phyloP scores from a whole-genome alignment of 1,284 basidiomycete genomes.

The Somion occarium region DNA sequence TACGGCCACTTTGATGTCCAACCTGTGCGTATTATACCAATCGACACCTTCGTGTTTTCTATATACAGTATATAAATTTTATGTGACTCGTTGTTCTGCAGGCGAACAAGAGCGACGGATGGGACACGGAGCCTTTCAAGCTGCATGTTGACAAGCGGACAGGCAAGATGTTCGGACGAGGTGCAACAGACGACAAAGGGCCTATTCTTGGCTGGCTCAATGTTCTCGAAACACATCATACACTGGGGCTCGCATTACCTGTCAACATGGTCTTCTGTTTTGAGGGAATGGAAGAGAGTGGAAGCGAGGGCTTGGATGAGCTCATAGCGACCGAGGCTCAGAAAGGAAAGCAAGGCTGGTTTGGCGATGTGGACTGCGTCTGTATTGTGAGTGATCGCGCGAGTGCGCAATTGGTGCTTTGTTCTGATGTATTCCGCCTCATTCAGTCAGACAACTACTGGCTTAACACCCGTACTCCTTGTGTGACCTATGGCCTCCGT shows the following conservation, averaged over 20 bases:
- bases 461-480: constrained; percentile 77
- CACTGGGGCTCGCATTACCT: constrained; percentile 75
- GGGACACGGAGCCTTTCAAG: constrained; percentile 89
- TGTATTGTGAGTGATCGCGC: constrained; percentile 73
- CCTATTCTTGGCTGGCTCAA: constrained; percentile 94
- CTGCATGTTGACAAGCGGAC: constrained; percentile 67
- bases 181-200: constrained; percentile 92
- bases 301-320: constrained; percentile 90
- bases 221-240: constrained; percentile 83
- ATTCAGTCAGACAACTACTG: constrained; percentile 87
- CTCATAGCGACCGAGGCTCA: constrained; percentile 80
- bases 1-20: constrained; percentile 93
- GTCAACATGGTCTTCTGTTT: constrained; percentile 96
- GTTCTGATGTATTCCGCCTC: neutral
- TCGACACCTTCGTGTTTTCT: neutral
- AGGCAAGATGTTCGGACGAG: constrained; percentile 82
- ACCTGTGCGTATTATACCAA: constrained; percentile 45
- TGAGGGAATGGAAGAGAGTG: constrained; percentile 98
- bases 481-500: constrained; percentile 76
- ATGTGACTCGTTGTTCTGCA: constrained; percentile 20
- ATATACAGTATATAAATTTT: neutral
- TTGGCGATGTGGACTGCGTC: constrained; percentile 89
- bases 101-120: constrained; percentile 79
- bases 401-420: neutral
- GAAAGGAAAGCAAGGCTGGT: constrained; percentile 68